These are phyloP conservation scores for Azolla pinnata DNA, from an alignment of 75 land plant genomes.

Conservation along the genomic window DNA sequence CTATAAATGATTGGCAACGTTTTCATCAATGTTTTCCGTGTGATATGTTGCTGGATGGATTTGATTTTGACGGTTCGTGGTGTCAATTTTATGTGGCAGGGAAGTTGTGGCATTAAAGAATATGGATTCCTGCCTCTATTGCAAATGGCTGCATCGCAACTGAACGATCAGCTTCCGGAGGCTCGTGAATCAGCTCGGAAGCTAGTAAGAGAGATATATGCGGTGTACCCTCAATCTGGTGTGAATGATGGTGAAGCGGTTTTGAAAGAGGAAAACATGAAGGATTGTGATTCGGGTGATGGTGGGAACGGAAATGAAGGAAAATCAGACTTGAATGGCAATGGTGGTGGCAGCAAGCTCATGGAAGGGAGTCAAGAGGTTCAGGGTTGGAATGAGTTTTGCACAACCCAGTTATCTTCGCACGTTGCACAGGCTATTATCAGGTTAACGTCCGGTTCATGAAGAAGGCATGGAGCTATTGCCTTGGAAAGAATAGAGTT, in stretches of 20 bases:
- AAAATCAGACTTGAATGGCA: too few relatives aligned
- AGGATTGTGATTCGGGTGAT: too few relatives aligned
- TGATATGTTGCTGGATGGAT: neutral
- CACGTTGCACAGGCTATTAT: conserved; percentile 14
- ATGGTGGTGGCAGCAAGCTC: too few relatives aligned
- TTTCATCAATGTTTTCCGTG: neutral
- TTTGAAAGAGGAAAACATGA: neutral
- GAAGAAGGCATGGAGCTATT: too few relatives aligned
- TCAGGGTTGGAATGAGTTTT: conserved; percentile 8
- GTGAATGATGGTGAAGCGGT: neutral
- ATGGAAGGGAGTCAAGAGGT: neutral
- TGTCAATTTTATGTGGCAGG: too few relatives aligned
- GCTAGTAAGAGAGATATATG: conserved; percentile 55
- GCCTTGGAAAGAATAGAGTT: too few relatives aligned
- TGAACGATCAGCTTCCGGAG: conserved; percentile 91
- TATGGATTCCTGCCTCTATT: conserved; percentile 74
- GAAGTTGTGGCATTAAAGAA: conserved; percentile 59
- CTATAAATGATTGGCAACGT: neutral
- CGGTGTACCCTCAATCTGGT: conserved; percentile 27
- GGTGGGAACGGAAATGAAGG: too few relatives aligned
- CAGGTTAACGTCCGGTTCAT: too few relatives aligned
- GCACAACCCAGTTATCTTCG: neutral
- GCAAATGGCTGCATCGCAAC: conserved; percentile 69
- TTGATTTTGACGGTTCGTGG: neutral
- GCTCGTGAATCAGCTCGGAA: conserved; percentile 90